phyloP scores from a whole-genome alignment of 805 yeast species.

The Candida broadrunensis region DNA sequence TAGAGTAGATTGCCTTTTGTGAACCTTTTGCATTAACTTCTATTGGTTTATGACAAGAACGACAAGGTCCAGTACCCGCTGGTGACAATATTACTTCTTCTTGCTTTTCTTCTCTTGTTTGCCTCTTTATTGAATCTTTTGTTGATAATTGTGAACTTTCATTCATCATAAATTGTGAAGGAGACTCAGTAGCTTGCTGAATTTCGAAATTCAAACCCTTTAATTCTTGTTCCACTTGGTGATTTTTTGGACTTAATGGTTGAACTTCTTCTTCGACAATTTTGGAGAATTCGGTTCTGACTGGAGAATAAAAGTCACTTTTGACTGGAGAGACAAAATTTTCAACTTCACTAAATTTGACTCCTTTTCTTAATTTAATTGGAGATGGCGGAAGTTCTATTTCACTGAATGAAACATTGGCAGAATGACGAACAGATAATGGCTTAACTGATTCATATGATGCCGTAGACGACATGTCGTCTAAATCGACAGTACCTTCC shows the following conservation, averaged over 20 bases:
- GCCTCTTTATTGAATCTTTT: too few species aligned
- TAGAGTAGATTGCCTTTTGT: constrained; percentile 73
- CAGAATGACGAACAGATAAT: constrained; percentile 16
- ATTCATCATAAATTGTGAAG: constrained; percentile 4
- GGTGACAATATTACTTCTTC: constrained; percentile 17
- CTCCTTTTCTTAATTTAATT: neutral
- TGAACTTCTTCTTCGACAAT: constrained; percentile 10
- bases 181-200: constrained; percentile 6
- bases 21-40: constrained; percentile 32
- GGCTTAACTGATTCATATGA: constrained; percentile 18
- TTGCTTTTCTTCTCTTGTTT: neutral
- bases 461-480: constrained; percentile 9
- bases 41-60: constrained; percentile 63
- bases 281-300: too few species aligned
- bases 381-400: neutral
- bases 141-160: neutral
- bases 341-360: neutral
- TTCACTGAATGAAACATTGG: neutral
- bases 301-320: neutral
- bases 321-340: neutral
- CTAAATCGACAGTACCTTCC: neutral
- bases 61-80: constrained; percentile 79
- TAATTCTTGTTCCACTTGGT: constrained; percentile 30
- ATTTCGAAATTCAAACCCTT: constrained; percentile 23
- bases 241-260: constrained; percentile 35